Conservation (phyloP, 139 green algal genomes). For the Chlorella sp. region DNA sequence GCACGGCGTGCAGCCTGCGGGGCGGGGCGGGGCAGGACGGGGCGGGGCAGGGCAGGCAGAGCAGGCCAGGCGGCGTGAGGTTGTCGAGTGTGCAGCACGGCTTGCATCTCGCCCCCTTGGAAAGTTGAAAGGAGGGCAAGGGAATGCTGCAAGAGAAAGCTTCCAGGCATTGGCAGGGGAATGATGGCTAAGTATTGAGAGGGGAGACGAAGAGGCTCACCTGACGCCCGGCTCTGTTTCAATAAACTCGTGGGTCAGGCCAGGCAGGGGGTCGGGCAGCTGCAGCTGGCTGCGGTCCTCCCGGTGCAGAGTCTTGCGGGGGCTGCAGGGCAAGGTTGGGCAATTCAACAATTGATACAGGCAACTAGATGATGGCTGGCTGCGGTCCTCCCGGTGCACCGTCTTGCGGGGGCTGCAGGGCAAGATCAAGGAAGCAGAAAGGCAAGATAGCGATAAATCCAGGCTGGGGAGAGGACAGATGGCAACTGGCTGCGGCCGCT, state of each 20-base stretch:
- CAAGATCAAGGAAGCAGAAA: background rate
- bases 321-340: background rate
- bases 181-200: too few species aligned
- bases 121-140: too few species aligned
- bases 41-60: background rate
- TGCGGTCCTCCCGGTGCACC: slow-evolving; percentile 8
- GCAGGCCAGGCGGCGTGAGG: too few species aligned
- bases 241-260: slow-evolving; percentile 8
- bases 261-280: slow-evolving; percentile 17
- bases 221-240: background rate
- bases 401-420: slow-evolving; percentile 12
- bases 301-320: slow-evolving; percentile 14
- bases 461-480: background rate
- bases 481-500: background rate
- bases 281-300: background rate
- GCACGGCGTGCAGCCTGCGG: background rate
- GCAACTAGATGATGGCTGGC: too few species aligned
- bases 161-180: too few species aligned
- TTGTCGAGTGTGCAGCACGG: too few species aligned
- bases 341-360: background rate
- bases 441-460: background rate
- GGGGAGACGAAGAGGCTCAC: background rate
- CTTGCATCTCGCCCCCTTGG: too few species aligned
- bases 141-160: too few species aligned
- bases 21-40: too few species aligned